A percentile compares a stretch with the other conserved stretches of the same genome.
Evolutionary conservation across 331 rosid species (phyloP).

Genomic region (Telfairia occidentalis): DNA sequence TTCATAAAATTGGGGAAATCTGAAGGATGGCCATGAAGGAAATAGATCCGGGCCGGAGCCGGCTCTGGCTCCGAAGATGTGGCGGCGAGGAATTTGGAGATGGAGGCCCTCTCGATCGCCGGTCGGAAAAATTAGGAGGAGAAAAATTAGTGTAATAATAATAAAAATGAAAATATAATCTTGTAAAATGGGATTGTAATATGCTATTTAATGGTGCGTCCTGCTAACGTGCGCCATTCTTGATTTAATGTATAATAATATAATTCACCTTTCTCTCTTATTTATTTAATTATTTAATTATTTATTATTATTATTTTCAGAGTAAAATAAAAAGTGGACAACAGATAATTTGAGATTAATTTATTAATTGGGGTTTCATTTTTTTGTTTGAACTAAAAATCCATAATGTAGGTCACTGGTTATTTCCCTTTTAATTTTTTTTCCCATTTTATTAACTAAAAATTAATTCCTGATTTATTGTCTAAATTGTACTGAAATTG

Average conservation of each 20-base stretch:
- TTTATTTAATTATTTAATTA: not conserved
- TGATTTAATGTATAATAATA: slow-evolving; percentile 29
- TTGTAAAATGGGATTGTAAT: slow-evolving; percentile 39
- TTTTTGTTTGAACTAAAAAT: slow-evolving; percentile 8
- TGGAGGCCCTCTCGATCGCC: slow-evolving; percentile 47
- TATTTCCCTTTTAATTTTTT: not conserved
- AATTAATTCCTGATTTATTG: not conserved
- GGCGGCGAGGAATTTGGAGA: slow-evolving; percentile 50
- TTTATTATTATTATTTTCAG: not conserved
- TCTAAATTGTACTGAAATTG: not conserved
- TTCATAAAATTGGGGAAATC: slow-evolving; percentile 23
- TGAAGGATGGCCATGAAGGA: slow-evolving; percentile 17
- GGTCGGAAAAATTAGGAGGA: slow-evolving; percentile 39
- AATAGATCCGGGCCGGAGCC: slow-evolving; percentile 29
- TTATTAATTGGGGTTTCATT: slow-evolving; percentile 4
- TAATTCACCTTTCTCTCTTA: not conserved
- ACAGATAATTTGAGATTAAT: slow-evolving; percentile 18
- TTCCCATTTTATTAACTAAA: not conserved
- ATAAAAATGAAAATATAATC: slow-evolving; percentile 33
- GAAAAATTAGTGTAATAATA: slow-evolving; percentile 26
- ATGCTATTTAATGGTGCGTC: slow-evolving; percentile 32
- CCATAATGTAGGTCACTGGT: not conserved
- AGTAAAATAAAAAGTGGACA: slow-evolving; percentile 6
- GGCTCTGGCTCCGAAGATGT: slow-evolving; percentile 24
- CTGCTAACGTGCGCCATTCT: slow-evolving; percentile 53